A percentile compares a stretch with the other conserved stretches of the same genome.
These are phyloP conservation scores for Spathaspora hagerdaliae DNA, from an alignment of 805 yeast species.

Conservation along the genomic window DNA sequence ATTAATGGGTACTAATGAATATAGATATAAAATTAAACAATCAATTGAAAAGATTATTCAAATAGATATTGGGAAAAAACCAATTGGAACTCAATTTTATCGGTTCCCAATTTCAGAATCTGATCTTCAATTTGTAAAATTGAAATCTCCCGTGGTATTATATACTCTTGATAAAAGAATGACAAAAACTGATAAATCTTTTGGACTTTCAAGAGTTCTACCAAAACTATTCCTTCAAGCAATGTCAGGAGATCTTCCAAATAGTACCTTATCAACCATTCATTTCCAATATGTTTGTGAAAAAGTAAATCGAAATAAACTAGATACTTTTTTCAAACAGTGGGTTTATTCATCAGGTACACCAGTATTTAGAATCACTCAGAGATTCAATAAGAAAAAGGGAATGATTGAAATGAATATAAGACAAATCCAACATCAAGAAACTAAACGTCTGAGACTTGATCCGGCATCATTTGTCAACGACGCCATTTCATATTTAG, in stretches of 20 bases:
- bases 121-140: conserved; percentile 64
- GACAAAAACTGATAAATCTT: conserved; percentile 93
- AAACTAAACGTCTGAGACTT: conserved; percentile 28
- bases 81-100: conserved; percentile 69
- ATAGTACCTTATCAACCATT: conserved; percentile 69
- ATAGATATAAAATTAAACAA: conserved; percentile 63
- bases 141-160: conserved; percentile 84
- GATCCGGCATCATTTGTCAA: conserved; percentile 38
- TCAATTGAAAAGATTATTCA: conserved; percentile 65
- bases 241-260: conserved; percentile 87
- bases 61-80: conserved; percentile 73
- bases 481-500: conserved; percentile 41
- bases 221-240: conserved; percentile 91
- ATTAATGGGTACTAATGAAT: conserved; percentile 82
- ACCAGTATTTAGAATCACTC: conserved; percentile 85
- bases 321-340: conserved; percentile 82
- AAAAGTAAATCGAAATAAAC: conserved; percentile 80
- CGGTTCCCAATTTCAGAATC: conserved; percentile 57
- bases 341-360: conserved; percentile 91
- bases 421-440: conserved; percentile 78
- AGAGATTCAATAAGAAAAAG: conserved; percentile 87
- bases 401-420: conserved; percentile 94
- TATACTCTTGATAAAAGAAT: conserved; percentile 83
- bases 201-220: conserved; percentile 86
- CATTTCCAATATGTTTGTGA: conserved; percentile 95